Evolutionary conservation across 2,329 filamentous ascomycete genomes (phyloP).

Genomic region (Dactylellina leptospora): DNA sequence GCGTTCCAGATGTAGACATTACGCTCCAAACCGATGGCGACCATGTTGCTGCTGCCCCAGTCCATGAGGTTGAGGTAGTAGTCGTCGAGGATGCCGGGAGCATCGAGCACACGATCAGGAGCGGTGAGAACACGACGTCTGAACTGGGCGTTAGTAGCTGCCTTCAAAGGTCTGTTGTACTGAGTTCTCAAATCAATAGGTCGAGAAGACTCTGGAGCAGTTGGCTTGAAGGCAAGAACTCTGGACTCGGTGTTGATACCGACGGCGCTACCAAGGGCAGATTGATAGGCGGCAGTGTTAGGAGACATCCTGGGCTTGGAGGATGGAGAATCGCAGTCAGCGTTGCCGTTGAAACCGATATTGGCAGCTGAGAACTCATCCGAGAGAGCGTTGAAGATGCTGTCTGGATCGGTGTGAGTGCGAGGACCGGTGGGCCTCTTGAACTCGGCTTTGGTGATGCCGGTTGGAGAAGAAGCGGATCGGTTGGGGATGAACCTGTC

Average conservation of each 20-base stretch:
- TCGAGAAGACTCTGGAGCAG: constrained; percentile 96
- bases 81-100: constrained; percentile 93
- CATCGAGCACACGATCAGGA: constrained; percentile 94
- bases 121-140: constrained; percentile 91
- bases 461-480: constrained; percentile 82
- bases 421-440: constrained; percentile 65
- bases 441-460: constrained; percentile 80
- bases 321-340: constrained; percentile 69
- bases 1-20: constrained; percentile 99
- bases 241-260: constrained; percentile 92
- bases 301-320: constrained; percentile 48
- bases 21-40: constrained; percentile 95
- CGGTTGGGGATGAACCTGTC: constrained; percentile 98
- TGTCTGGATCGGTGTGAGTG: constrained; percentile 73
- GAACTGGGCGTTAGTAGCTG: constrained; percentile 77
- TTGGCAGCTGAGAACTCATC: constrained; percentile 78
- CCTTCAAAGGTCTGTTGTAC: constrained; percentile 95
- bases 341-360: constrained; percentile 70
- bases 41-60: constrained; percentile 97
- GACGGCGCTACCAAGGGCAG: constrained; percentile 87
- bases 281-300: constrained; percentile 82
- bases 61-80: constrained; percentile 99
- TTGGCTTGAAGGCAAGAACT: constrained; percentile 97
- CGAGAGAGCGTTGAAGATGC: constrained; percentile 74
- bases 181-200: constrained; percentile 96